Base-by-base conservation (phyloP, 352 stramenopile species). In the Globisporangium camurandrum region DNA sequence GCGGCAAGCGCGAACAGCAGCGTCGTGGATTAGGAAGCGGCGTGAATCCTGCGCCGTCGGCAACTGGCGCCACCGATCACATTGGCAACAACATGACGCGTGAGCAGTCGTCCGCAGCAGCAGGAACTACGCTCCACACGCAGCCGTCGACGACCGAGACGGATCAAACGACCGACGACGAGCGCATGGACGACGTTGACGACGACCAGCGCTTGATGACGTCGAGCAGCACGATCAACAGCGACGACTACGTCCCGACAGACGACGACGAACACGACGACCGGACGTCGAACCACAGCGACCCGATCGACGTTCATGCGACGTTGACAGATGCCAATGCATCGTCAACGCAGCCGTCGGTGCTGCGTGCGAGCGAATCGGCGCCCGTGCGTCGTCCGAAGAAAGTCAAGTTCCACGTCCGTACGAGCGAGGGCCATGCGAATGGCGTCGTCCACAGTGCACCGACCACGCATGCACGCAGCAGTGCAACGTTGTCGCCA, bases 131-230 rank as follows among this genome's bases (percentile, higher is more conserved):
- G n/a, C 59, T 61, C 19, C 64, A 49, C 10, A 51, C 54, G 9
- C 36, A 56, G 19, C 43, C 57, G 24, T 73, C 64, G 19, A 73
- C 55, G 22, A 54, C 64, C 1, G 62, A 62, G 16, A 69, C 64
- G 0, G 47, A 65, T 24, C 19, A 62, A 4, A 60, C 51, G 1
- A 61, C 69, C 12, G 33, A 39, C 3, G 63, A 67, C n/a, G 63
- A 71, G 34, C 63, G 49, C 19, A 66, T 56, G 2, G n/a, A n/a
- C n/a, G n/a, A n/a, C n/a, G n/a, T n/a, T n/a, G 30, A 34, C 30
- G 30, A 34, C 30, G 30, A 34, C 8, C 30, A 34, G 30, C 30
- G 8, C 30, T 23, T 48, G 28, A n/a, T 41, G 5, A 41, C 36
- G n/a, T 41, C 36, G 11, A 41, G 36, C n/a, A 22, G 5, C 19